Evolutionary conservation across 345 rosid species (phyloP), one percentile per base, ranked within the genome.

Genomic region (Aquilaria sinensis): DNA sequence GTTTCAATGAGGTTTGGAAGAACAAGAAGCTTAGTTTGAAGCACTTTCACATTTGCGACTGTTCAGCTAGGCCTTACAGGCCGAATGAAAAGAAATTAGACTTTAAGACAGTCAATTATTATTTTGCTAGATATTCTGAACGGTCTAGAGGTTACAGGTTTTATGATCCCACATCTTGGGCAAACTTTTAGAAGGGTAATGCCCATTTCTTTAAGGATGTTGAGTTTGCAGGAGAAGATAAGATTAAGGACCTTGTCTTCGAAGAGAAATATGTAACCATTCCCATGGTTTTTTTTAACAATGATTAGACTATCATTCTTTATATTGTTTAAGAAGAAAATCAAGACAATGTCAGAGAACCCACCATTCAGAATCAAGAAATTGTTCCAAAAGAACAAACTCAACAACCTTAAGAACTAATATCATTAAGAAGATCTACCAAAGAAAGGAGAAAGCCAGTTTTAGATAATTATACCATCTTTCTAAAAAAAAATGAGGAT

Each of bases 381-480:
- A n/a, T 7, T 52, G 9, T 52, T 52, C 56, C 12, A 11, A 16
- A 52, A 52, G 56, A 52, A 52, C 56, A 52, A 52, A 52, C 56
- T 52, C 56, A 52, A 37, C 56, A 14, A 29, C 56, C 56, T 52
- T 29, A 52, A 52, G 56, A 52, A 52, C 12, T 29, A 2, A 11
- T 23, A 16, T 16, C 56, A 52, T 52, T 52, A 5, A 52, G 16
- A 9, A 14, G 56, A 52, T 52, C 56, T 16, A 15, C 31, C 14
- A 14, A 3, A 52, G 23, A 23, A 23, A 52, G 14, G 10, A 52
- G 23, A 52, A 52, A 9, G n/a, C 16, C 30, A 15, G 14, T 52
- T 52, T 9, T 2, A n/a, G 31, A 14, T 52, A 16, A 52, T 52
- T 52, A 52, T 55, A n/a, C 5, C 23, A 34, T 7, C 43, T 3